These are phyloP conservation scores for Secale cereale DNA, from an alignment of 176 grass and related monocot species.

Conservation along the genomic window DNA sequence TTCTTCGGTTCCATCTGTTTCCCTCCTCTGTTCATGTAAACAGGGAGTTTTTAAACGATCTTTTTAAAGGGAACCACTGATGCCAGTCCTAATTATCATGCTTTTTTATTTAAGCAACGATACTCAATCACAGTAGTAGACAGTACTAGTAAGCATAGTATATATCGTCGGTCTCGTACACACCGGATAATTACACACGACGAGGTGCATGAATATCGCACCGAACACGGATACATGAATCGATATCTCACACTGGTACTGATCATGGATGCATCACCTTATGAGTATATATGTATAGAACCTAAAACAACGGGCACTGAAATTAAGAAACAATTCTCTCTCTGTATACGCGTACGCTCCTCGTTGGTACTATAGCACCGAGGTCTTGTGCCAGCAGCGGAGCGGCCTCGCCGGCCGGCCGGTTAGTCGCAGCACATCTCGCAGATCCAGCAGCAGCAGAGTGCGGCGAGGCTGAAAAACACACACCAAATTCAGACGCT, in stretches of 20 bases:
- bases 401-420: background rate
- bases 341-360: background rate
- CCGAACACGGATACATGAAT: background rate
- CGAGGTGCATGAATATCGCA: background rate
- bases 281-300: background rate
- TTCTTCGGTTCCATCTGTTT: background rate
- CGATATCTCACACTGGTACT: background rate
- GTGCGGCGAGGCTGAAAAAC: constrained; percentile 57
- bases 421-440: constrained; percentile 80
- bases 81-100: too few relatives aligned
- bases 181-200: background rate
- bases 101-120: too few relatives aligned
- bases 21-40: background rate
- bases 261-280: background rate
- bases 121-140: background rate
- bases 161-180: background rate
- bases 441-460: constrained; percentile 95
- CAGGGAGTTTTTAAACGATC: too few relatives aligned
- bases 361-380: background rate
- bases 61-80: too few relatives aligned
- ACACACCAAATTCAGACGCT: background rate
- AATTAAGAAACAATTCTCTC: background rate
- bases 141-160: too few relatives aligned
- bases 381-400: background rate
- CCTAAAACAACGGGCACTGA: background rate